A percentile compares a stretch with the other conserved stretches of the same genome.
Conservation (phyloP, 208 protist genomes). For the Leishmania tarentolae region DNA sequence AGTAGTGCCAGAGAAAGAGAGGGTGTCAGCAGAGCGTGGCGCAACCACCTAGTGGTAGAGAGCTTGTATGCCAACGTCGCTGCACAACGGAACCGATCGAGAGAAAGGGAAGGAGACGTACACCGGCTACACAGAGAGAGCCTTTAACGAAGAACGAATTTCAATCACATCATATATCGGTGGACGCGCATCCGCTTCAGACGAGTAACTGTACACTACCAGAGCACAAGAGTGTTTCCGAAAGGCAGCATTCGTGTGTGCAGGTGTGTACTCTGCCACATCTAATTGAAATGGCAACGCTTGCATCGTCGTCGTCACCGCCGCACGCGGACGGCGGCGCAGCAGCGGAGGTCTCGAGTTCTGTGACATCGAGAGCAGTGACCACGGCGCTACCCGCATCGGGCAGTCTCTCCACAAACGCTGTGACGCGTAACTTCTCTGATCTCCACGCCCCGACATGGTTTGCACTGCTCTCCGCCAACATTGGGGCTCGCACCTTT, state of each 20-base stretch:
- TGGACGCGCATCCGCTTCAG: background rate
- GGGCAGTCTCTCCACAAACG: constrained; percentile 51
- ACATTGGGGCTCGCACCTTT: constrained; percentile 68
- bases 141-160: background rate
- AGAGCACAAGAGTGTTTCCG: background rate
- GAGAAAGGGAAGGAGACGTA: background rate
- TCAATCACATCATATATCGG: background rate
- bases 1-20: background rate
- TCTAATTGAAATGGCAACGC: background rate
- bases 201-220: background rate
- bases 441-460: constrained; percentile 85
- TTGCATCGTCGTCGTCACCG: constrained; percentile 8
- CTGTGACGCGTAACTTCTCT: constrained; percentile 75
- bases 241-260: background rate
- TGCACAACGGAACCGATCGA: background rate
- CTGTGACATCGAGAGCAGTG: background rate
- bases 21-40: background rate
- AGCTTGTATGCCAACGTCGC: background rate
- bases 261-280: background rate
- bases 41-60: background rate
- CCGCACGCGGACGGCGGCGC: background rate
- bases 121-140: background rate
- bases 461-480: constrained; percentile 64
- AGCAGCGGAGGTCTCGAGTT: background rate
- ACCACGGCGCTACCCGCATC: constrained; percentile 1